Evolutionary conservation across 495 filamentous ascomycete genomes (phyloP).

Genomic region (Hapsidospora chrysogenum): DNA sequence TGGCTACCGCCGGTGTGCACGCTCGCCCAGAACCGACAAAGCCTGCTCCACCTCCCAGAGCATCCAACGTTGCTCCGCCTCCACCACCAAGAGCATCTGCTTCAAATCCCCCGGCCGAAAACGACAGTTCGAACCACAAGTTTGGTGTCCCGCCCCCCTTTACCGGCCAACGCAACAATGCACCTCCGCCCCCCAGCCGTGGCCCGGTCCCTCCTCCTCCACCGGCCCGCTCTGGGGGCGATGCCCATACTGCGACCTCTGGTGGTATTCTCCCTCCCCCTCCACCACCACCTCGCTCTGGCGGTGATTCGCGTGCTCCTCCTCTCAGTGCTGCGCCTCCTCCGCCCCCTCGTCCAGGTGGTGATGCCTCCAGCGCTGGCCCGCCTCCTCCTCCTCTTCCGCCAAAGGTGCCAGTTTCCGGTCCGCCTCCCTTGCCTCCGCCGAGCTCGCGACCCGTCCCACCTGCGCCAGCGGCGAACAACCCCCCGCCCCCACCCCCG

Average conservation of each 20-base stretch:
- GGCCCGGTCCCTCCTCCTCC: conserved; percentile 49
- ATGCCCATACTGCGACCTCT: conserved; percentile 44
- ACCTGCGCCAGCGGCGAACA: conserved; percentile 18
- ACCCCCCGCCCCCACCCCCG: conserved; percentile 32
- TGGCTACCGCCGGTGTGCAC: conserved; percentile 75
- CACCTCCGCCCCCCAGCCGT: conserved; percentile 62
- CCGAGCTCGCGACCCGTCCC: conserved; percentile 22
- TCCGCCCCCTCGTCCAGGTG: conserved; percentile 44
- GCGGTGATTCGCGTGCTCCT: too few species aligned
- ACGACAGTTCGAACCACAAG: conserved; percentile 26
- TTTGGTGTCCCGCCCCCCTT: conserved; percentile 79
- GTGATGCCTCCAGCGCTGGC: conserved; percentile 13
- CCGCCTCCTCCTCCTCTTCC: conserved; percentile 45
- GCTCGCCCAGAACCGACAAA: conserved; percentile 19
- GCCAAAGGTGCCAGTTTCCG: conserved; percentile 47
- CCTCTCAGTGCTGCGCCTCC: too few species aligned
- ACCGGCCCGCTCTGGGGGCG: conserved; percentile 32
- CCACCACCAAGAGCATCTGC: conserved; percentile 77
- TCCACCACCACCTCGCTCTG: conserved; percentile 40
- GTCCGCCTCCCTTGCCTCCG: conserved; percentile 44
- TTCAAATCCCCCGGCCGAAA: conserved; percentile 69
- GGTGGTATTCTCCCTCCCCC: conserved; percentile 47
- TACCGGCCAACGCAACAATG: conserved; percentile 46
- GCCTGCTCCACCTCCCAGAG: conserved; percentile 38
- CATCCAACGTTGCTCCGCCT: conserved; percentile 43